Percentiles rank a stretch among this genome's conserved stretches.
Conservation (phyloP, 306 rosid genomes). For the Luffa acutangula region DNA sequence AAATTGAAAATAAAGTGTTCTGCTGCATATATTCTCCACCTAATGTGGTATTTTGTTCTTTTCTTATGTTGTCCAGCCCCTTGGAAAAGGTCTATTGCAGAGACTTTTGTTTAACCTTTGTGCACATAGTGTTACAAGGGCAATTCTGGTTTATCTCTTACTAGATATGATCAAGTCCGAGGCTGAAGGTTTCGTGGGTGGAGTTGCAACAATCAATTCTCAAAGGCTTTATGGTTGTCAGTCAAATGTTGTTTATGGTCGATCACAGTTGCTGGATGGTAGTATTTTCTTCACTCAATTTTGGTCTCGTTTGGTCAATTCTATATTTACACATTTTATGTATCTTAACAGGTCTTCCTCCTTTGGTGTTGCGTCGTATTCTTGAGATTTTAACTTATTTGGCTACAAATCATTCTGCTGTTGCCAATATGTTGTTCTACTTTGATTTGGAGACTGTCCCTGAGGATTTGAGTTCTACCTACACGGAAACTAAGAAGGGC, state of each 20-base stretch:
- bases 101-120: constrained; percentile 86
- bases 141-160: constrained; percentile 54
- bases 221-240: constrained; percentile 95
- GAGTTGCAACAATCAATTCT: constrained; percentile 45
- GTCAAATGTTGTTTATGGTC: constrained; percentile 87
- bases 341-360: constrained; percentile 77
- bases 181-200: constrained; percentile 56
- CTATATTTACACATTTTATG: constrained; percentile 2
- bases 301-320: not conserved
- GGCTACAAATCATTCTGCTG: constrained; percentile 82
- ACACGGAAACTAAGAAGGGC: constrained; percentile 48
- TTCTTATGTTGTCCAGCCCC: constrained; percentile 54
- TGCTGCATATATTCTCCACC: constrained; percentile 4
- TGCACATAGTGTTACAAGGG: constrained; percentile 81
- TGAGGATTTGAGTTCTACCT: constrained; percentile 30
- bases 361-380: constrained; percentile 73
- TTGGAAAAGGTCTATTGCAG: constrained; percentile 95
- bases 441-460: constrained; percentile 48
- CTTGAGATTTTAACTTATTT: constrained; percentile 79
- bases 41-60: constrained; percentile 14
- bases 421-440: constrained; percentile 77
- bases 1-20: not conserved
- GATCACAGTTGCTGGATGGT: constrained; percentile 91
- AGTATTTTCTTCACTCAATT: constrained; percentile 12
- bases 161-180: constrained; percentile 81